These are phyloP conservation scores for Kickxella alabastrina DNA, from an alignment of 192 early-diverging fungal species.

Conservation along the genomic window DNA sequence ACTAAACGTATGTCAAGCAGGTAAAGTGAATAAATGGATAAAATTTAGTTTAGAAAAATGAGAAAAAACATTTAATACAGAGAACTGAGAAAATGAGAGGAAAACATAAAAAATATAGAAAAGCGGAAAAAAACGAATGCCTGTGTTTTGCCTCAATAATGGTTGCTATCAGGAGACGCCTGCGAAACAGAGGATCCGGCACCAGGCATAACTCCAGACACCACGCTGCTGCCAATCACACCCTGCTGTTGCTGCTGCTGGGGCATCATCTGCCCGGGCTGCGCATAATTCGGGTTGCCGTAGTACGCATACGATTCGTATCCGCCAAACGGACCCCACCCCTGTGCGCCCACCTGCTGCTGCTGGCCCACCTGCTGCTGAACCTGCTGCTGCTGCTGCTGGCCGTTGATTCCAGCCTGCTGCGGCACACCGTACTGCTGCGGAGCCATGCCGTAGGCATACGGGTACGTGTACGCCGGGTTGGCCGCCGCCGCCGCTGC, in stretches of 20 bases:
- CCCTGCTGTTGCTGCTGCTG: slow-evolving; percentile 19
- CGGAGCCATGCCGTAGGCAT: slow-evolving; percentile 46
- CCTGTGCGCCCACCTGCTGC: no score
- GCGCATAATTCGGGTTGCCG: slow-evolving; percentile 38
- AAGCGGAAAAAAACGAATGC: neutral
- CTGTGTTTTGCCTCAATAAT: no score
- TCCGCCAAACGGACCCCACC: slow-evolving; percentile 24
- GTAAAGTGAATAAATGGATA: neutral
- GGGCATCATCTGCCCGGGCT: slow-evolving; percentile 46
- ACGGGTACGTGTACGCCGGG: slow-evolving; percentile 52
- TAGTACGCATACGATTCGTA: slow-evolving; percentile 51
- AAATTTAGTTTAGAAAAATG: neutral
- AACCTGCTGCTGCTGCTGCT: slow-evolving; percentile 15
- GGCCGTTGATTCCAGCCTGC: slow-evolving; percentile 5
- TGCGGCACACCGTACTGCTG: slow-evolving; percentile 34
- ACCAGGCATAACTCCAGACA: slow-evolving; percentile 11
- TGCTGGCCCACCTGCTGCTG: no score
- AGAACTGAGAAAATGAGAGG: neutral
- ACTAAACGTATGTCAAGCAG: neutral
- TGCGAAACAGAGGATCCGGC: slow-evolving; percentile 3
- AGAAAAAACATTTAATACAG: neutral
- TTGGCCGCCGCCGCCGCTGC: slow-evolving; percentile 37
- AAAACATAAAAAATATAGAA: neutral
- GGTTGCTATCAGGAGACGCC: slow-evolving; percentile 25
- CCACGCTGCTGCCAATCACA: slow-evolving; percentile 4